Percentiles rank a stretch among this genome's conserved stretches.
phyloP scores from a whole-genome alignment of 768 basidiomycete species.

The Strobilomyces dryophilus region DNA sequence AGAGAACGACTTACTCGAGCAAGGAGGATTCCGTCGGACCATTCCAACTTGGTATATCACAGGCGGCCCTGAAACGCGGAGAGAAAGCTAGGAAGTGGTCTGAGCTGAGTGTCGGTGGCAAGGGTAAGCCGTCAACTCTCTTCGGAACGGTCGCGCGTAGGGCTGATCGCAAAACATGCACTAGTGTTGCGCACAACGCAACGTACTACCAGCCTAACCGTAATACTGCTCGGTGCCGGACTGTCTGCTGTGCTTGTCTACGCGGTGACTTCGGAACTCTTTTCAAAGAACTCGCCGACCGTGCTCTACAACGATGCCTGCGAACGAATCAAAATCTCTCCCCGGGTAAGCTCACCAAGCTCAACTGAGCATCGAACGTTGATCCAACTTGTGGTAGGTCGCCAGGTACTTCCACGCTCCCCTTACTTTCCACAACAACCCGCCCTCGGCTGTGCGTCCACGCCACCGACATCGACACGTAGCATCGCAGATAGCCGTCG shows the following conservation, averaged over 20 bases:
- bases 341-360: conserved; percentile 33
- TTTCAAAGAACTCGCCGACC: conserved; percentile 86
- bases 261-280: conserved; percentile 77
- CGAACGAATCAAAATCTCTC: conserved; percentile 44
- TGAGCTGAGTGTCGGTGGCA: conserved; percentile 70
- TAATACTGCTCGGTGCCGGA: conserved; percentile 74
- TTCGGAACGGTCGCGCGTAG: neutral
- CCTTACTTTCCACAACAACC: conserved; percentile 76
- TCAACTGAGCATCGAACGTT: neutral
- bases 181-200: conserved; percentile 37
- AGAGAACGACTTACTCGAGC: conserved; percentile 31
- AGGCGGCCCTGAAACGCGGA: conserved; percentile 47
- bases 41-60: conserved; percentile 69
- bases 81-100: conserved; percentile 73
- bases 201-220: conserved; percentile 47
- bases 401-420: conserved; percentile 64
- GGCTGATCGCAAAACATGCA: neutral
- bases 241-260: conserved; percentile 71
- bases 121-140: conserved; percentile 46
- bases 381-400: conserved; percentile 41
- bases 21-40: conserved; percentile 69
- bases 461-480: conserved; percentile 82
- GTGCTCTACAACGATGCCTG: conserved; percentile 67
- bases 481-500: conserved; percentile 70
- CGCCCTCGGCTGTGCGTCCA: conserved; percentile 69